Evolutionary conservation across 371 early-diverging fungal genomes (phyloP).

Genomic region (Funneliformis caledonium): DNA sequence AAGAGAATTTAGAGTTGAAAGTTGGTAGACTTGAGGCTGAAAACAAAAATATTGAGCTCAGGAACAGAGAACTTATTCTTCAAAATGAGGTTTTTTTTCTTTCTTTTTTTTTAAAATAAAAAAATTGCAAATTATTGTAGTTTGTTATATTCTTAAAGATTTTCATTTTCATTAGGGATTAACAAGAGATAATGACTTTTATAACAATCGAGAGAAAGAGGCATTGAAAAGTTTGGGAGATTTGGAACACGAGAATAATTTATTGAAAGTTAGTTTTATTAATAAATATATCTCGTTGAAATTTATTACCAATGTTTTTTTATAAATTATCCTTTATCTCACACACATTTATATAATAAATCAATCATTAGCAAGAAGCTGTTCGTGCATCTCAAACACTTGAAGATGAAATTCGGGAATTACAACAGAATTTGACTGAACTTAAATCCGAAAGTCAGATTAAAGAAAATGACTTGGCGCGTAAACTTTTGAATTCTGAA

Average conservation of each 20-base stretch:
- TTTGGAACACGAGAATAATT: not conserved
- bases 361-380: not conserved
- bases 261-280: not conserved
- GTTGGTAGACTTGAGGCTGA: conserved; percentile 7
- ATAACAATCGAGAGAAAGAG: not conserved
- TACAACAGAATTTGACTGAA: not conserved
- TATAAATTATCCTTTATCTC: not conserved
- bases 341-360: not conserved
- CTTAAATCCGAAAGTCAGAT: not conserved
- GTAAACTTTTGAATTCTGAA: not conserved
- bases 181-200: conserved; percentile 8
- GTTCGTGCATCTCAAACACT: not conserved
- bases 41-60: conserved; percentile 10
- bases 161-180: not conserved
- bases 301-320: not conserved
- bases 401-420: conserved; percentile 7
- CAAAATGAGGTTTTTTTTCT: conserved; percentile 13
- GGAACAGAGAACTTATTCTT: conserved; percentile 10
- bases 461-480: not conserved
- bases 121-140: not conserved
- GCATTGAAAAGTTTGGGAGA: not conserved
- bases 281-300: not conserved
- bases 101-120: not conserved
- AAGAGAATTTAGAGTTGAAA: conserved; percentile 11
- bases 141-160: not conserved